These are phyloP conservation scores for Aureobasidium lini DNA, from an alignment of 2,329 filamentous ascomycete species.

Conservation along the genomic window DNA sequence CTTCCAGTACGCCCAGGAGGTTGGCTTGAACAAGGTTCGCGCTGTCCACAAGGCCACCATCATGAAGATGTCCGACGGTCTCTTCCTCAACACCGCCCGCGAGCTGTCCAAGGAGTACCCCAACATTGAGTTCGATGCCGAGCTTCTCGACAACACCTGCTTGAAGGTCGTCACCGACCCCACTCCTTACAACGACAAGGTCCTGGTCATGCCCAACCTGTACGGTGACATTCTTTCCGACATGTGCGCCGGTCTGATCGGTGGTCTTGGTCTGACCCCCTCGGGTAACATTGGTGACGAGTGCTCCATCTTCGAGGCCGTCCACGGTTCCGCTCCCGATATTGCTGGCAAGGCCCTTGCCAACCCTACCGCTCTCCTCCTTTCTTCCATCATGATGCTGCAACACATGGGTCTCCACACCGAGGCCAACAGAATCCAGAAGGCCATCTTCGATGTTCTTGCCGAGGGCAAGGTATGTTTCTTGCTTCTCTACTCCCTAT, in stretches of 20 bases:
- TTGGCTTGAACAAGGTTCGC: slow-evolving; percentile 93
- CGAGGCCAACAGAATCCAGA: slow-evolving; percentile 82
- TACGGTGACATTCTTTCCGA: slow-evolving; percentile 99
- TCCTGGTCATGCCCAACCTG: slow-evolving; percentile 93
- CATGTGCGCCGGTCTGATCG: slow-evolving; percentile 98
- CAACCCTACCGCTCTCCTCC: slow-evolving; percentile 92
- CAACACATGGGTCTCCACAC: slow-evolving; percentile 90
- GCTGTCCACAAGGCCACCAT: slow-evolving; percentile 99
- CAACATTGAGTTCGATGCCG: slow-evolving; percentile 89
- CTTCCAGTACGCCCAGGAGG: slow-evolving; percentile 92
- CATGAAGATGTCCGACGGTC: slow-evolving; percentile 99
- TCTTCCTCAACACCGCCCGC: slow-evolving; percentile 83
- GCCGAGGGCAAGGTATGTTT: slow-evolving; percentile 77
- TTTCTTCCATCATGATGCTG: slow-evolving; percentile 99
- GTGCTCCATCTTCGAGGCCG: slow-evolving; percentile 99
- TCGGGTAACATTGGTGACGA: slow-evolving; percentile 98
- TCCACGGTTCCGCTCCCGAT: slow-evolving; percentile 94
- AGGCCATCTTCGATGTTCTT: slow-evolving; percentile 88
- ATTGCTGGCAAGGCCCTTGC: slow-evolving; percentile 93
- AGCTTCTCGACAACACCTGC: slow-evolving; percentile 98
- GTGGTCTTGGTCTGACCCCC: slow-evolving; percentile 91
- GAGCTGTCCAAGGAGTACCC: slow-evolving; percentile 94
- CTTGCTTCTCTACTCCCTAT: background rate
- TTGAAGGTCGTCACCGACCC: slow-evolving; percentile 98
- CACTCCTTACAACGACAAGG: slow-evolving; percentile 96